Conservation (phyloP, 495 filamentous ascomycete genomes). For the Penicillium paxilli region DNA sequence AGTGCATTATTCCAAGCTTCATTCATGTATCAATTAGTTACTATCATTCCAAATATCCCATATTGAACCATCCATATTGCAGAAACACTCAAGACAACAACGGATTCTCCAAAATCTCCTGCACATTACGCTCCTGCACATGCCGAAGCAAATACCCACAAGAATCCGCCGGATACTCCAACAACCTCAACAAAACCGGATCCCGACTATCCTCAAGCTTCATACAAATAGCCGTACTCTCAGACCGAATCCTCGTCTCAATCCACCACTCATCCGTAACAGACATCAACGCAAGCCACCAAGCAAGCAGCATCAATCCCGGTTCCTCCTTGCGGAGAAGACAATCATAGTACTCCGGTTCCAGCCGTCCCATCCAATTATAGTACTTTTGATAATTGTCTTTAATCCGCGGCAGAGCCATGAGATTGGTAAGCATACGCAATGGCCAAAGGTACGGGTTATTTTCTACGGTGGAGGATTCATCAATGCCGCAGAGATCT, state of each 20-base stretch:
- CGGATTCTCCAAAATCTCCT: neutral
- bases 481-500: conserved; percentile 39
- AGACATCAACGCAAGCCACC: conserved; percentile 45
- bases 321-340: conserved; percentile 39
- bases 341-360: conserved; percentile 30
- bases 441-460: conserved; percentile 43
- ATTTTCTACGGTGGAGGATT: conserved; percentile 32
- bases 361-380: conserved; percentile 38
- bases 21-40: too few species aligned
- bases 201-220: conserved; percentile 36
- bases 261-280: conserved; percentile 42
- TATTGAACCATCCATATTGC: too few species aligned
- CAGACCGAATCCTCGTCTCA: conserved; percentile 34
- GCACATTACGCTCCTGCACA: conserved; percentile 57
- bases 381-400: conserved; percentile 22
- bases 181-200: conserved; percentile 21
- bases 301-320: conserved; percentile 44
- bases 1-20: too few species aligned
- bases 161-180: conserved; percentile 62
- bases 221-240: conserved; percentile 48
- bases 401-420: conserved; percentile 20
- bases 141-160: conserved; percentile 79
- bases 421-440: conserved; percentile 34
- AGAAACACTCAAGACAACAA: neutral
- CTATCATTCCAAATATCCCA: too few species aligned